A percentile compares a stretch with the other conserved stretches of the same genome.
Conservation (phyloP, 768 basidiomycete species). For the Lentinula edodes region DNA sequence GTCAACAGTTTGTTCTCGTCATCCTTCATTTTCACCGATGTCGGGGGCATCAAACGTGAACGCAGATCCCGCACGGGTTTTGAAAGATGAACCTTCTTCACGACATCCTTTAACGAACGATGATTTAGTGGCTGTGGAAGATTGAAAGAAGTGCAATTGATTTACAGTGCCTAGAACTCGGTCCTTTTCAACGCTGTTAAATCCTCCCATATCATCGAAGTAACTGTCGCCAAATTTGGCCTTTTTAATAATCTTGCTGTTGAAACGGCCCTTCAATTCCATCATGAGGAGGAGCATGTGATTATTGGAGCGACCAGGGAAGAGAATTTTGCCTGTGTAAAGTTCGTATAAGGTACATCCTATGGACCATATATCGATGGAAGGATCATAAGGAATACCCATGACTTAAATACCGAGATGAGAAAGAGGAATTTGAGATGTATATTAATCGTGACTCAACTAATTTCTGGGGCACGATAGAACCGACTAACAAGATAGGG, state of each 20-base stretch:
- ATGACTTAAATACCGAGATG: conserved; percentile 53
- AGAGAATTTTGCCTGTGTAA: conserved; percentile 95
- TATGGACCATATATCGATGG: conserved; percentile 94
- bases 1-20: conserved; percentile 79
- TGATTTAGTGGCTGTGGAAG: conserved; percentile 15
- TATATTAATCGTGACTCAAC: conserved; percentile 31
- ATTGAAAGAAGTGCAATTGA: conserved; percentile 15
- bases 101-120: conserved; percentile 54
- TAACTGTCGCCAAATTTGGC: conserved; percentile 89
- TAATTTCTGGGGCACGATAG: conserved; percentile 98
- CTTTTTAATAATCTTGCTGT: conserved; percentile 90
- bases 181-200: conserved; percentile 79
- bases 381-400: conserved; percentile 89
- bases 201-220: conserved; percentile 90
- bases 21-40: conserved; percentile 75
- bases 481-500: conserved; percentile 97
- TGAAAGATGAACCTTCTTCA: conserved; percentile 76
- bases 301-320: conserved; percentile 95
- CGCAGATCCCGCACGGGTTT: conserved; percentile 81
- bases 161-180: conserved; percentile 79
- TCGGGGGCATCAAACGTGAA: conserved; percentile 74
- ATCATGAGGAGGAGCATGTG: conserved; percentile 98
- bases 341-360: conserved; percentile 96
- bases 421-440: not conserved
- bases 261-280: conserved; percentile 95